Base-by-base conservation (phyloP, 2,329 filamentous ascomycete genomes). In the Fusarium tanahbumbuense region DNA sequence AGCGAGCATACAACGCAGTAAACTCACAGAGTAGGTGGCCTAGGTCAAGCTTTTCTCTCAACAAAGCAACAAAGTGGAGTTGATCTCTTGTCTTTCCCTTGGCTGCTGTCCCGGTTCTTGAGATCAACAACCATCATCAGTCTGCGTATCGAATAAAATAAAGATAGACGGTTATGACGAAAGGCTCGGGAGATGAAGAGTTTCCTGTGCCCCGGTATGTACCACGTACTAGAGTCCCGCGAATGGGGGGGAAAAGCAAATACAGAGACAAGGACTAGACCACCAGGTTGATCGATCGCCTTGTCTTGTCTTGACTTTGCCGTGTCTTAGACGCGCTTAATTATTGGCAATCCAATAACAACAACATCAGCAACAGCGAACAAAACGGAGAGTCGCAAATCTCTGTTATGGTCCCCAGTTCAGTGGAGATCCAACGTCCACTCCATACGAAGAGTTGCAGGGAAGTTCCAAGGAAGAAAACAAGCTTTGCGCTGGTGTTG, bases 391-490 rank as follows among this genome's bases (percentile, higher is more conserved):
- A 52, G 11, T 41, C 37, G 41, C 40, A 49, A 49, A 68, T 60
- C 34, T 42, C 48, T 48, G 42, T 42, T 44, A 40, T 27, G 45
- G 30, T 30, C 62, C 59, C 71, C 60, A 42, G 47, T 40, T 44
- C 48, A 28, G 70, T 73, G 70, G 70, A 60, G 67, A 67, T 37
- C 28, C 25, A 64, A 34, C 55, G 53, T 53, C 42, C 47, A 60
- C 56, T 45, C 50, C 56, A 69, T 62, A 74, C 69, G 58, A 71
- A 60, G 47, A 60, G 46, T 49, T 64, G 42, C 57, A 70, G 37
- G 57, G 53, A 60, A 65, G 54, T 52, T 70, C 23, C 32, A 48
- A 48, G 42, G 34, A 56, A 60, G 47, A 53, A 61, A 72, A 67
- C 60, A 74, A 68, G 63, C 64, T 60, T 60, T 60, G 61, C 34